phyloP scores from a whole-genome alignment of 129 eudicot genomes.

The Sambucus nigra region DNA sequence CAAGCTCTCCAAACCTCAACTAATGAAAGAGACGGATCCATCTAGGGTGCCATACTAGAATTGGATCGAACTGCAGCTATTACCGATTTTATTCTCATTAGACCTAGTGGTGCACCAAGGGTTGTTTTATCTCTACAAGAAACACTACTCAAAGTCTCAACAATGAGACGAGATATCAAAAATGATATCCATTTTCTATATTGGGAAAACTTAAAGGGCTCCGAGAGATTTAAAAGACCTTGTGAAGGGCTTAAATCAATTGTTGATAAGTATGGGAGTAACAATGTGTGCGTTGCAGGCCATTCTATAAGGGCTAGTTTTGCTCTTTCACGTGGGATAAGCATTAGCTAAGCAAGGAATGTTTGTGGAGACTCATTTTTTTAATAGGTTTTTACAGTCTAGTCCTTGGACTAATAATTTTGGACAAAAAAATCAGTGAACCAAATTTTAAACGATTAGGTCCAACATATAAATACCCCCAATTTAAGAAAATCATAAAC shows the following conservation, averaged over 20 bases:
- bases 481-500: too few species aligned
- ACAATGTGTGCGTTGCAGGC: constrained; percentile 73
- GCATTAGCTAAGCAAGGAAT: constrained; percentile 74
- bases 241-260: constrained; percentile 46
- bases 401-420: too few species aligned
- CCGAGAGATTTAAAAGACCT: constrained; percentile 67
- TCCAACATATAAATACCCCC: too few species aligned
- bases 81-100: constrained; percentile 61
- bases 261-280: constrained; percentile 56
- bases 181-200: constrained; percentile 86
- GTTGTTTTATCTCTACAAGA: constrained; percentile 80
- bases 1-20: constrained; percentile 64
- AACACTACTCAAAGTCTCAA: constrained; percentile 62
- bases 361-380: constrained; percentile 84
- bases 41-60: constrained; percentile 79
- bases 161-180: constrained; percentile 69
- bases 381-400: too few species aligned
- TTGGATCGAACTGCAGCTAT: constrained; percentile 87
- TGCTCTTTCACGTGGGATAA: constrained; percentile 90
- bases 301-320: constrained; percentile 94
- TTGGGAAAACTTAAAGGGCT: constrained; percentile 91
- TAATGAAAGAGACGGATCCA: constrained; percentile 84
- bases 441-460: too few species aligned
- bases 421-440: too few species aligned
- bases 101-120: constrained; percentile 83